Evolutionary conservation across 2,329 filamentous ascomycete species (phyloP), one percentile per base, ranked within the genome.

Genomic region (Penicillium expansum): DNA sequence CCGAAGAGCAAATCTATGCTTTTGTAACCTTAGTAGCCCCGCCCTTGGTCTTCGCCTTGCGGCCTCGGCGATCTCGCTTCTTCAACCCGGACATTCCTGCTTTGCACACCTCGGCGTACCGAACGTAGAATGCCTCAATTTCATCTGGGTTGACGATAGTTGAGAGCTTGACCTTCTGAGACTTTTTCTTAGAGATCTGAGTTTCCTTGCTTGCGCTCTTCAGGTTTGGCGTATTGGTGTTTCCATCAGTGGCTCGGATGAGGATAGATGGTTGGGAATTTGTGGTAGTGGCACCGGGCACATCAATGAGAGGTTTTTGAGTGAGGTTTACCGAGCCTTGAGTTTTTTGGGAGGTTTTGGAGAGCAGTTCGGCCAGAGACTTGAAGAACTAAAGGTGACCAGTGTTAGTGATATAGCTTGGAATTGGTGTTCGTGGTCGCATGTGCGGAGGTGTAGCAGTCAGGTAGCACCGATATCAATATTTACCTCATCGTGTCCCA

Each of bases 91-190:
- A 82, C 92, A 97, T 97, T 6, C 92, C 91, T 0, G 82, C 79
- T 79, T 96, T 97, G 77, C 92, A 97, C 3, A 92, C 82, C 65
- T 97, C 94, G 22, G 92, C 92, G 77, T 97, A 99, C 50, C 85
- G 82, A 30, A 80, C 78, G 73, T 92, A 99, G 71, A 99, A 99
- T 0, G 74, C 79, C 52, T 95, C 92, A 11, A 97, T 74, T 5
- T 88, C 85, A 56, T 87, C 84, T 0, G 89, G 85, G 54, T 88
- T 82, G 0, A 97, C 92, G 0, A 96, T 75, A 0, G 94, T 97
- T 2, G 90, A 91, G 27, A 97, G 71, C 74, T 92, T 96, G 64
- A 90, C 76, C 67, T 85, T 86, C 63, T 88, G 87, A 55, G 81
- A 73, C 39, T 79, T 74, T 54, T 65, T 62, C 56, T 68, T 64